Conservation (phyloP, 306 rosid species). For the Quercus rubra region DNA sequence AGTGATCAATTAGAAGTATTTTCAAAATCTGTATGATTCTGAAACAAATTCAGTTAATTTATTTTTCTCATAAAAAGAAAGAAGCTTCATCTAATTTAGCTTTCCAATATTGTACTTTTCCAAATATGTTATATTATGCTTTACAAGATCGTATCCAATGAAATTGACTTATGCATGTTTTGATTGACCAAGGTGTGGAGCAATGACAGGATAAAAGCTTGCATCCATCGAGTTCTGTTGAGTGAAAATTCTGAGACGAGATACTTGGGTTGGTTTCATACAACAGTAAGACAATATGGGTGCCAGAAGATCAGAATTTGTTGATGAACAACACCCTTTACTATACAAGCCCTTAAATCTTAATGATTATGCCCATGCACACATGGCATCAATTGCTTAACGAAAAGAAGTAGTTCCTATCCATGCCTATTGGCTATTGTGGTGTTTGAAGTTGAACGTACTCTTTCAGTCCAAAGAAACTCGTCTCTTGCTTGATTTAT, state of each 20-base stretch:
- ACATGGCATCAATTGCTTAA: neutral
- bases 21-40: too few relatives aligned
- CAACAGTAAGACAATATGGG: neutral
- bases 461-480: neutral
- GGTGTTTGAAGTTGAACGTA: neutral
- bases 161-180: too few relatives aligned
- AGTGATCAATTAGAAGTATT: too few relatives aligned
- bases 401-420: neutral
- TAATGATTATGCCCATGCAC: neutral
- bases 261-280: slow-evolving; percentile 8
- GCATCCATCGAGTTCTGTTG: slow-evolving; percentile 7
- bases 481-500: too few relatives aligned
- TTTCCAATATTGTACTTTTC: too few relatives aligned
- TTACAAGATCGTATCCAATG: too few relatives aligned
- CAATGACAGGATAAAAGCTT: slow-evolving; percentile 11
- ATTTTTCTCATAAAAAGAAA: too few relatives aligned
- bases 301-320: neutral
- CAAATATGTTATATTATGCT: too few relatives aligned
- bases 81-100: too few relatives aligned
- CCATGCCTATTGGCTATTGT: neutral
- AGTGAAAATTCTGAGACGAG: neutral
- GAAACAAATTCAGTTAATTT: too few relatives aligned
- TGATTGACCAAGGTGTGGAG: neutral
- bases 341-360: neutral
- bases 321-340: slow-evolving; percentile 17